Evolutionary conservation across 1,284 basidiomycete species (phyloP).

Genomic region (Cronartium quercuum): DNA sequence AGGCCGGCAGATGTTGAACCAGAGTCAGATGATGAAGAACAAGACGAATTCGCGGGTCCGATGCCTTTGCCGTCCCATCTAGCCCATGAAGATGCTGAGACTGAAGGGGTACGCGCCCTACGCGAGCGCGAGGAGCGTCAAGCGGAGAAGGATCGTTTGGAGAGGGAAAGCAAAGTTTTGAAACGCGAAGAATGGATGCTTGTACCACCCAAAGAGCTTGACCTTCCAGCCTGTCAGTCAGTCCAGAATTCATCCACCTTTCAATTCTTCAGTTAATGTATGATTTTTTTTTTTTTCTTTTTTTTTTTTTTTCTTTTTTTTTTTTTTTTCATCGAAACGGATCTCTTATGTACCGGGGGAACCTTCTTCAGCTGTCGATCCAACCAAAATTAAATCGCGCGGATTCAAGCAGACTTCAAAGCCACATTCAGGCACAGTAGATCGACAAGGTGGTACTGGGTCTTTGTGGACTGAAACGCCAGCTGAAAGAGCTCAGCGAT

Average conservation of each 20-base stretch:
- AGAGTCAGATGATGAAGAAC: conserved; percentile 5
- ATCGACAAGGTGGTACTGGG: conserved; percentile 49
- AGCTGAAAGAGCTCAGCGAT: conserved; percentile 70
- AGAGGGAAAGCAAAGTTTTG: conserved; percentile 45
- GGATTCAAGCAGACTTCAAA: conserved; percentile 61
- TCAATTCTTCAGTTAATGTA: not conserved
- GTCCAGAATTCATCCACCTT: not conserved
- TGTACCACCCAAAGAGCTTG: conserved; percentile 71
- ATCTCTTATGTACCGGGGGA: no score
- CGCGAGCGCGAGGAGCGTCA: conserved; percentile 58
- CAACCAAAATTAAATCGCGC: conserved; percentile 63
- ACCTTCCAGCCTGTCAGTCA: conserved; percentile 64
- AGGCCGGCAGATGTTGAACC: not conserved
- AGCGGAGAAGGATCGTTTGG: conserved; percentile 57
- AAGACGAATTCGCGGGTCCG: conserved; percentile 1
- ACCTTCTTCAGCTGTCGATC: conserved; percentile 60
- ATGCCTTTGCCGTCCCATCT: conserved; percentile 19
- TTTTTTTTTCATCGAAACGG: not conserved
- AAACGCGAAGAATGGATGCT: conserved; percentile 93
- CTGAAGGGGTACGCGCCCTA: conserved; percentile 40
- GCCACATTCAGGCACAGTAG: conserved; percentile 49
- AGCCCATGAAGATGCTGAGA: not conserved
- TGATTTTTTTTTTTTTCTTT: no score
- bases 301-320: not conserved
- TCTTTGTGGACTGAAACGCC: conserved; percentile 86